Base-by-base conservation (phyloP, 2,329 filamentous ascomycete genomes). In the Lecanicillium sp. region DNA sequence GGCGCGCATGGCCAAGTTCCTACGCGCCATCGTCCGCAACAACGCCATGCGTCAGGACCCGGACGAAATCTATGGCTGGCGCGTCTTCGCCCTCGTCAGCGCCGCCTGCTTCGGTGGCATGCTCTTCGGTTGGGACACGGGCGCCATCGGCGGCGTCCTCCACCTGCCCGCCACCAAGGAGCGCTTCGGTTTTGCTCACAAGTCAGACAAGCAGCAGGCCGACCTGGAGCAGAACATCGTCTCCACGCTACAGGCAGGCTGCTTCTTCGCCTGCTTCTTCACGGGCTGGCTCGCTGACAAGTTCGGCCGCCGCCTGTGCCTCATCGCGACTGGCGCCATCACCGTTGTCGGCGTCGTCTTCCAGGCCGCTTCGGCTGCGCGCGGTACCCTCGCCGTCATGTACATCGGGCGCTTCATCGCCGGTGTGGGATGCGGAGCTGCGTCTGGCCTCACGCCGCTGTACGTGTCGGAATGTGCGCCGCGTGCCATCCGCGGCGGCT, bases 1-100 rank as follows among this genome's bases (percentile, higher is more conserved):
- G 63, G 68, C 66, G 51, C 64, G 70, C 48, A 54, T 60, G 15
- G 62, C 61, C 37, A 64, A 57, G 45, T 61, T 82, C 55, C 71
- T 84, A 48, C 71, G 70, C 56, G 67, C 66, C 56, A 69, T 84
- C 58, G 74, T 85, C 56, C 77, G 77, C 64, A 87, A 87, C 70
- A 81, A 87, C 62, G 79, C 84, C 37, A 86, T 87, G 78, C 81
- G 75, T 59, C 65, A 68, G 29, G 83, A 87, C 52, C 83, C 83
- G 15, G 70, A 74, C 17, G 77, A 84, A 60, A 81, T 86, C 51
- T 86, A 86, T 65, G 81, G 81, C 58, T 86, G 82, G 82, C 75
- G 82, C 48, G 80, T 84, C 23, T 79, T 83, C 54, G 73, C 73
- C 49, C 70, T 85, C 55, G 81, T 80, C 41, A 80, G 73, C 59